phyloP scores from a whole-genome alignment of 2,329 filamentous ascomycete genomes.

The Ustulina deusta region DNA sequence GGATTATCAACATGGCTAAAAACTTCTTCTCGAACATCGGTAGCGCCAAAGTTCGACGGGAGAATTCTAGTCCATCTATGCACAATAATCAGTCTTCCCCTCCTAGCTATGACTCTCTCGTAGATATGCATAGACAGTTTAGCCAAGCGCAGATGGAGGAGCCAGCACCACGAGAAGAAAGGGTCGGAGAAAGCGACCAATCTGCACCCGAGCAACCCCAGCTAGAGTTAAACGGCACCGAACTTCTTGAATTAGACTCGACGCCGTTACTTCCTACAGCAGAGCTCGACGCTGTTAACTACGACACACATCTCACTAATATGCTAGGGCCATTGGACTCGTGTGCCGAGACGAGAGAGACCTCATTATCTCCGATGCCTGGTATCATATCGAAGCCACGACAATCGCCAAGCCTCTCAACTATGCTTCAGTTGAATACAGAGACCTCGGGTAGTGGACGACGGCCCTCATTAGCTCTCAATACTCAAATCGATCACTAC shows the following conservation, averaged over 20 bases:
- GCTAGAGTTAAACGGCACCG: constrained; percentile 61
- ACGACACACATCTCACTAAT: constrained; percentile 38
- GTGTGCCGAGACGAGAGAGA: neutral
- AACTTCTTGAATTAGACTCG: constrained; percentile 67
- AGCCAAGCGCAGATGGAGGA: constrained; percentile 43
- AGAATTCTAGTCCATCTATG: constrained; percentile 46
- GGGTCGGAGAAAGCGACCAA: constrained; percentile 22
- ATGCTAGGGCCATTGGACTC: constrained; percentile 12
- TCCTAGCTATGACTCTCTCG: constrained; percentile 61
- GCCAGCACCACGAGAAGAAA: constrained; percentile 32
- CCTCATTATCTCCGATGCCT: constrained; percentile 13
- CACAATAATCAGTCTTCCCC: constrained; percentile 52
- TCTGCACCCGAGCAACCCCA: constrained; percentile 41
- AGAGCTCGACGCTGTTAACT: constrained; percentile 48
- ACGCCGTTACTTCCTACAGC: constrained; percentile 53
- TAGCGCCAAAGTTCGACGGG: constrained; percentile 58
- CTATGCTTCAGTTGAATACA: constrained; percentile 34
- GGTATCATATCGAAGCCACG: constrained; percentile 11
- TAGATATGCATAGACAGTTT: constrained; percentile 44
- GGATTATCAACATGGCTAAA: constrained; percentile 65
- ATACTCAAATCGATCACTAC: constrained; percentile 48
- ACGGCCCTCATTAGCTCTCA: constrained; percentile 50
- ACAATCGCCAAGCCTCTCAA: neutral
- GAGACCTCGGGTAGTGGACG: constrained; percentile 30
- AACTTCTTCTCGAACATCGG: constrained; percentile 66